A percentile compares a stretch with the other conserved stretches of the same genome.
Conservation (phyloP, 2,329 filamentous ascomycete species). For the Didymella glomerata region DNA sequence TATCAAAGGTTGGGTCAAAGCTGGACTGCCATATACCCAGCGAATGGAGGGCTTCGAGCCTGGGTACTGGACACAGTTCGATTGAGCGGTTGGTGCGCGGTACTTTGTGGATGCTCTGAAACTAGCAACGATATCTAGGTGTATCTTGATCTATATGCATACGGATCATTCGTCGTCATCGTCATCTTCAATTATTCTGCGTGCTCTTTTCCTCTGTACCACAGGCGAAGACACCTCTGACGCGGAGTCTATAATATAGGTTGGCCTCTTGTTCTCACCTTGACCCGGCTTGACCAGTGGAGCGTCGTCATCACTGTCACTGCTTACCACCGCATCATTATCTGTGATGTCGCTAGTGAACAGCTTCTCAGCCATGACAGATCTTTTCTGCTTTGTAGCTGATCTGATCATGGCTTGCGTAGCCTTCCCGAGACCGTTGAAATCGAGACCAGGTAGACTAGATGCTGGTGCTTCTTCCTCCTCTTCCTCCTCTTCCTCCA, state of each 20-base stretch:
- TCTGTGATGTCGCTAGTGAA: conserved; percentile 49
- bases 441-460: conserved; percentile 42
- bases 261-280: conserved; percentile 26
- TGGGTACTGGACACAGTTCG: conserved; percentile 54
- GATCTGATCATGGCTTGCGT: conserved; percentile 46
- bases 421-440: conserved; percentile 41
- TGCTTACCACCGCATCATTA: conserved; percentile 46
- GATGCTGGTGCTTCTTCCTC: conserved; percentile 43
- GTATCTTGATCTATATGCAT: conserved; percentile 5
- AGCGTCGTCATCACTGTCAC: conserved; percentile 45
- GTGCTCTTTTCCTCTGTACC: conserved; percentile 34
- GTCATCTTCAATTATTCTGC: conserved; percentile 45
- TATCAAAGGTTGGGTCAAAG: conserved; percentile 57
- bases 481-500: conserved; percentile 42
- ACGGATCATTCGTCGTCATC: conserved; percentile 39
- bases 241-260: conserved; percentile 35
- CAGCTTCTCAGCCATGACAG: conserved; percentile 40
- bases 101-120: neutral
- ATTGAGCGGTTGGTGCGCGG: conserved; percentile 7
- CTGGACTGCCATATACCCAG: conserved; percentile 48
- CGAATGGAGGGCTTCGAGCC: conserved; percentile 54
- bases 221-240: conserved; percentile 37
- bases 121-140: conserved; percentile 1
- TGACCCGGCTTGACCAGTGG: conserved; percentile 21
- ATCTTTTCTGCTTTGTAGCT: conserved; percentile 31